phyloP scores from a whole-genome alignment of 1,139 yeast species.

The Yamadazyma oceani region DNA sequence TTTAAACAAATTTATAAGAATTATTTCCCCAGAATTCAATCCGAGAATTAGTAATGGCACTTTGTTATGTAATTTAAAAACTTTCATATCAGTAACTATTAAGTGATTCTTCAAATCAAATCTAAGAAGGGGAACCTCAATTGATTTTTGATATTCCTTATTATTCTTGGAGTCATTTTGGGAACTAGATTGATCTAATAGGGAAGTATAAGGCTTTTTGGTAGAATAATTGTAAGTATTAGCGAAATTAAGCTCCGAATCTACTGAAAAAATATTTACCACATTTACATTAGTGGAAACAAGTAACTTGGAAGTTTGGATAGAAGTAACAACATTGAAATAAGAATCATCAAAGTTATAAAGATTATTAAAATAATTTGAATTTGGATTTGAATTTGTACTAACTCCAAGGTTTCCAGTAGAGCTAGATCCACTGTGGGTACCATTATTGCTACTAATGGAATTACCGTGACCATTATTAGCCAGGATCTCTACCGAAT shows the following conservation, averaged over 20 bases:
- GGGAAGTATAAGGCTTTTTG: slow-evolving; percentile 25
- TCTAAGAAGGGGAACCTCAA: slow-evolving; percentile 38
- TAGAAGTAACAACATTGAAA: slow-evolving; percentile 18
- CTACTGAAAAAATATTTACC: slow-evolving; percentile 36
- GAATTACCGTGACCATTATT: background rate
- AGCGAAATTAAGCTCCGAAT: slow-evolving; percentile 22
- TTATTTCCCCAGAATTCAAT: slow-evolving; percentile 35
- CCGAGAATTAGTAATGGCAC: slow-evolving; percentile 37
- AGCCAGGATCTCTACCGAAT: background rate
- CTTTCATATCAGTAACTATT: slow-evolving; percentile 31
- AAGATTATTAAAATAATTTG: slow-evolving; percentile 20
- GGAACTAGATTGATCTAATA: slow-evolving; percentile 12
- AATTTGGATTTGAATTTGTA: slow-evolving; percentile 1
- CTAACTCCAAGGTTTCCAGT: too few species aligned
- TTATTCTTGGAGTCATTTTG: slow-evolving; percentile 4
- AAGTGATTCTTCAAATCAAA: slow-evolving; percentile 27
- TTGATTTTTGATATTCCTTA: slow-evolving; percentile 20
- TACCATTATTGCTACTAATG: background rate
- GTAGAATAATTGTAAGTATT: slow-evolving; percentile 23
- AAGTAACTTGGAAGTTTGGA: slow-evolving; percentile 20
- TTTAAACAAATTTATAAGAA: slow-evolving; percentile 29
- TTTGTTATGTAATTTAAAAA: slow-evolving; percentile 21
- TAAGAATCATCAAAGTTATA: slow-evolving; percentile 27
- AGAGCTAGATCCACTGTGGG: too few species aligned
- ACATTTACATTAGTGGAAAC: slow-evolving; percentile 39